Evolutionary conservation across 257 asterid genomes (phyloP), one percentile per base, ranked within the genome.

Genomic region (Haberlea rhodopensis): DNA sequence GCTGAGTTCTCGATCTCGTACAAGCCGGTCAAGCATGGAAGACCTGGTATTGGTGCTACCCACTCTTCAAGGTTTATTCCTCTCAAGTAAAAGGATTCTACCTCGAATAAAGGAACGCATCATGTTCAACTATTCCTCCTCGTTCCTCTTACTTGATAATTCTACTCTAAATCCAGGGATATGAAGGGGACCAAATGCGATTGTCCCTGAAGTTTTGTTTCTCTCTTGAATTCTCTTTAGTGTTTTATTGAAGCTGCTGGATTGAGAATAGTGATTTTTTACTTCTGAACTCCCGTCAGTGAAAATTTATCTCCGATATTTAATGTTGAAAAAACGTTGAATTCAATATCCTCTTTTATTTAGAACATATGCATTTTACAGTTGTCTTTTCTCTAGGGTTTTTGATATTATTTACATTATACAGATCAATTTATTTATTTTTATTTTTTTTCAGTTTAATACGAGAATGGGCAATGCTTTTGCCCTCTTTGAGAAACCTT

Each of bases 11-110:
- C 95, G 0, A 87, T 89, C 20, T 80, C 91, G 13, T 89, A 89
- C 91, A 87, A 85, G 76, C 95, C 97, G 0, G 95, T 87, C 18
- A 89, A 87, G 84, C 96, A 89, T 16, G 96, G 96, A 45, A 83
- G 96, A 66, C 96, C 96, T 0, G 95, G 95, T 81, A 87, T 89
- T 68, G 97, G 95, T 72, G 97, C 97, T 6, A 90, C 97, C 53
- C 97, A 90, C 78, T 90, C 97, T 28, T 90, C 97, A 32, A 79
- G 97, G 80, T 90, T 90, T 75, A 90, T 90, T 73, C 95, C 95
- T 40, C 91, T 90, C 22, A 90, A 90, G 86, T 90, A 43, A 43
- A 74, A 80, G 65, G 60, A 15, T 23, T 43, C 3, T 29, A 23
- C 70, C 24, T 31, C 70, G 46, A 45, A 52, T 57, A 40, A 57